Base-by-base conservation (phyloP, 352 stramenopile genomes). In the Phytopythium chamaehyphon region DNA sequence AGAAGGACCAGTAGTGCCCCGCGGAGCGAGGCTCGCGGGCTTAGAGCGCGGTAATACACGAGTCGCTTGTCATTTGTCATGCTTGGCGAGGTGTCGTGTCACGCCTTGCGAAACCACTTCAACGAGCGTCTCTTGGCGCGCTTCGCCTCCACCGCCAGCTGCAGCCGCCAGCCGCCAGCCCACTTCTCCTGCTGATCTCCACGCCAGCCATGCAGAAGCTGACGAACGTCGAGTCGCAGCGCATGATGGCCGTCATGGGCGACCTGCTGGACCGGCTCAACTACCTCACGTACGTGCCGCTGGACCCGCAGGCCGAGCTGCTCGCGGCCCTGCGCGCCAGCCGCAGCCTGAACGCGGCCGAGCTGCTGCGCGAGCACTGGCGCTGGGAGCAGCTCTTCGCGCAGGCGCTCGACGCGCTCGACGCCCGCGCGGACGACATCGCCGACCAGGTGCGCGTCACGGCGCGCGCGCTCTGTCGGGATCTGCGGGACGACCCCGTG, bases 131-230 rank as follows among this genome's bases (percentile, higher is more conserved):
- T 9, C 28, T 5, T 9, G 28, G 5, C 5, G 28, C 28, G 28
- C 28, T 33, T 5, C 28, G 28, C 28, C 28, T 5, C 28, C 28
- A 5, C 28, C 28, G 5, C 28, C 9, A 33, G 28, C 28, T 33
- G 5, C 28, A 33, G 28, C 28, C 5, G 5, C 28, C 28, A 33
- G 5, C 28, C 28, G 28, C 28, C 28, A n/a, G n/a, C n/a, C n/a
- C n/a, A n/a, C n/a, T n/a, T n/a, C n/a, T n/a, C n/a, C n/a, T n/a
- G n/a, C n/a, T n/a, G n/a, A n/a, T n/a, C n/a, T n/a, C n/a, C n/a
- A n/a, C n/a, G n/a, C n/a, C n/a, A n/a, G 40, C 21, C 22, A 95
- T 95, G 84, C 78, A 95, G 37, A 95, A 95, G 69, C 64, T 95
- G 37, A 93, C 80, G 51, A 90, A 92, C 66, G 84, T 95, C 38